Evolutionary conservation across 257 asterid genomes (phyloP), one percentile per base, ranked within the genome.

Genomic region (Solanum lignicaule): DNA sequence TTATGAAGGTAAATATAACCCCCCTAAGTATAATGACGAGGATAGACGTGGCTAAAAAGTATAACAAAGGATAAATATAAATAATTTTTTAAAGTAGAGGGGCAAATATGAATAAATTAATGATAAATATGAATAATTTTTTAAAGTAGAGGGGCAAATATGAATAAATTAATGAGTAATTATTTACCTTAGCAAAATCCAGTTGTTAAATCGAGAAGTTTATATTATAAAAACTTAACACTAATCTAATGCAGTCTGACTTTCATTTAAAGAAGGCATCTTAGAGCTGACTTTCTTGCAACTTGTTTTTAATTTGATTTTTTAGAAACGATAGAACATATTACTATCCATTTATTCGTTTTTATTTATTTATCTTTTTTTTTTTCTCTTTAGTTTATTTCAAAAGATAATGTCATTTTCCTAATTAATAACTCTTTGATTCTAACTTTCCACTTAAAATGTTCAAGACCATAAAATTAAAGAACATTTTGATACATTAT

Each of bases 401-500:
- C 0, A 9, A 23, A 62, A 62, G 2, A 23, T 23, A 9, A 4
- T 9, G 0, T 62, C 5, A 9, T 23, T 62, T 9, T 58, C 12
- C 55, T 46, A 18, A 58, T 58, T 58, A 7, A 58, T 7, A 58
- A 58, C 25, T 58, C 4, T 55, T 58, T 7, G 25, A n/a, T n/a
- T 62, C 1, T 62, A 62, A 62, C 3, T 62, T 9, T 23, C 0
- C 1, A 23, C 6, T 10, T 23, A 9, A 9, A 10, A n/a, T n/a
- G 0, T n/a, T 62, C 6, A 62, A 62, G 15, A 9, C 1, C 2
- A n/a, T 4, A 62, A 62, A 23, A 62, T 62, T 23, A 62, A n/a
- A 23, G 1, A 10, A 62, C 1, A 62, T 4, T 62, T 62, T 23
- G 0, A 23, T 62, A n/a, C 0, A 10, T 62, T n/a, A 23, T 62